phyloP scores from a whole-genome alignment of 2,329 filamentous ascomycete species.

The Fusarium sp. region DNA sequence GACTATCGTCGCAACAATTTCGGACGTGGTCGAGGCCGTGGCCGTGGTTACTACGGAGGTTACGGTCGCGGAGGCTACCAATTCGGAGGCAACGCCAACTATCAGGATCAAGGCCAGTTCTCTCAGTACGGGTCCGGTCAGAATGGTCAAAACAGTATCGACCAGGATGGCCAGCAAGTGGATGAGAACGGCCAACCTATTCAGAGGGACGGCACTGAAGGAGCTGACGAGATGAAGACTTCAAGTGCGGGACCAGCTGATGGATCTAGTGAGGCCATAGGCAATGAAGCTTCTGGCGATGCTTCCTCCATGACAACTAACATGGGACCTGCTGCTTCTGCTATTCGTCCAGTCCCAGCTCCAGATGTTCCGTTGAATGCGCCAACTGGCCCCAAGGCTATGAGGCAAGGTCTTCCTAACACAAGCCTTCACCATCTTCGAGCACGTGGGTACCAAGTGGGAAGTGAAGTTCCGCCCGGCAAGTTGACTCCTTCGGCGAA shows the following conservation, averaged over 20 bases:
- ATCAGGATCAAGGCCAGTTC: slow-evolving; percentile 52
- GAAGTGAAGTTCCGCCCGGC: slow-evolving; percentile 53
- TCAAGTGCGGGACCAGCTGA: slow-evolving; percentile 39
- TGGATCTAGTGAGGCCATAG: slow-evolving; percentile 49
- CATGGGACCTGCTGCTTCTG: slow-evolving; percentile 27
- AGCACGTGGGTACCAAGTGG: slow-evolving; percentile 63
- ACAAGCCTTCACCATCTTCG: slow-evolving; percentile 77
- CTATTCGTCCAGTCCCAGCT: slow-evolving; percentile 51
- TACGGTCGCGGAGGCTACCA: slow-evolving; percentile 68
- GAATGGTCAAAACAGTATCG: slow-evolving; percentile 42
- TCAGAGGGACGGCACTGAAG: slow-evolving; percentile 40
- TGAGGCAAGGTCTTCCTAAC: slow-evolving; percentile 89
- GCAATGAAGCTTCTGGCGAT: slow-evolving; percentile 47
- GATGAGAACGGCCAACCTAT: slow-evolving; percentile 57
- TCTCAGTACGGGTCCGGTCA: slow-evolving; percentile 47
- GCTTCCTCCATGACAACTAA: slow-evolving; percentile 41
- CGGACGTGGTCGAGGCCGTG: slow-evolving; percentile 74
- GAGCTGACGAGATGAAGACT: slow-evolving; percentile 25
- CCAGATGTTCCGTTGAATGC: slow-evolving; percentile 72
- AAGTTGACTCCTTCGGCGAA: slow-evolving; percentile 32
- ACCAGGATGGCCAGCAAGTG: slow-evolving; percentile 47
- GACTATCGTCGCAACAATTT: slow-evolving; percentile 79
- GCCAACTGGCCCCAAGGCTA: slow-evolving; percentile 92
- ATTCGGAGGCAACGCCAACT: slow-evolving; percentile 56
- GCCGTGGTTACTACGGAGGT: slow-evolving; percentile 70